These are phyloP conservation scores for Podila epigama DNA, from an alignment of 192 early-diverging fungal species.

Conservation along the genomic window DNA sequence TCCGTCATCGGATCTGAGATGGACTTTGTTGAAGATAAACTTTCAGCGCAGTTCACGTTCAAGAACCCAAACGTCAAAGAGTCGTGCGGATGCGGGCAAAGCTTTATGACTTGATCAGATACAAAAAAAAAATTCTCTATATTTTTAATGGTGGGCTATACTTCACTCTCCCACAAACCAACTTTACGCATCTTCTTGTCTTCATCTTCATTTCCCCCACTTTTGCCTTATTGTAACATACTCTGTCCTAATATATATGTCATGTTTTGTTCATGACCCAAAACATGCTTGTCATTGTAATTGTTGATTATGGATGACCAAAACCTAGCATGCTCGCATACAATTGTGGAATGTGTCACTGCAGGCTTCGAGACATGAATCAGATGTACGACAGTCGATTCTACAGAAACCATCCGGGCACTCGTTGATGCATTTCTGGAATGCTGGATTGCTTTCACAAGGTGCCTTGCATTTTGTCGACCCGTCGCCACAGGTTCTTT, in stretches of 20 bases:
- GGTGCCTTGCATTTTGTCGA: neutral
- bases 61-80: conserved; percentile 98
- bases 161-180: neutral
- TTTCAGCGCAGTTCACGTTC: conserved; percentile 94
- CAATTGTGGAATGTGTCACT: neutral
- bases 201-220: too few species aligned
- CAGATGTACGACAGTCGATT: neutral
- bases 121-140: too few species aligned
- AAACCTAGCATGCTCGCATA: neutral
- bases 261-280: too few species aligned
- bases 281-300: too few species aligned
- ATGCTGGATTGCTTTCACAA: neutral
- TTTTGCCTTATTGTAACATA: too few species aligned
- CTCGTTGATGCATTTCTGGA: neutral
- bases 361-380: neutral
- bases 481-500: neutral
- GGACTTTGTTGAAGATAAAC: conserved; percentile 93
- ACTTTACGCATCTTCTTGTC: neutral
- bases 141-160: too few species aligned
- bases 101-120: conserved; percentile 76
- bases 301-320: too few species aligned
- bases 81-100: conserved; percentile 93
- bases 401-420: neutral
- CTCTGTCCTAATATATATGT: too few species aligned
- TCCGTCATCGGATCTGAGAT: conserved; percentile 95